phyloP scores from a whole-genome alignment of 768 basidiomycete genomes.

The Suillus tomentosus region DNA sequence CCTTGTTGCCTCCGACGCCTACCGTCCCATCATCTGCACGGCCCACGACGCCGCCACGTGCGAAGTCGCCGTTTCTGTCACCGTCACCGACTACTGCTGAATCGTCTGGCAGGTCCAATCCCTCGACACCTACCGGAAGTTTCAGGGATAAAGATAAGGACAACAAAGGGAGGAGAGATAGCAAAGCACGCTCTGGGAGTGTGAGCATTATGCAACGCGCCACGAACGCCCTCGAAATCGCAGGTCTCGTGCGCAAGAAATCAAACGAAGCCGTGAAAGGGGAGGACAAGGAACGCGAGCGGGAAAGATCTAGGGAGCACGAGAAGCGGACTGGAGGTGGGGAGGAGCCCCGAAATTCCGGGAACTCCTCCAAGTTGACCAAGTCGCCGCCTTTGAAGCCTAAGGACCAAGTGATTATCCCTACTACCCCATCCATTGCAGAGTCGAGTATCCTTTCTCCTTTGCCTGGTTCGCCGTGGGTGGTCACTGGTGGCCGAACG shows the following conservation, averaged over 20 bases:
- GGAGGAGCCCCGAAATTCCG: conserved; percentile 63
- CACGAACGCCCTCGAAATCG: conserved; percentile 86
- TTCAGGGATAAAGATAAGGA: conserved; percentile 56
- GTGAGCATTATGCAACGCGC: conserved; percentile 97
- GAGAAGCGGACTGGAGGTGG: conserved; percentile 45
- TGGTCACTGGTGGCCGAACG: conserved; percentile 52
- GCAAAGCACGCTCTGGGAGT: conserved; percentile 79
- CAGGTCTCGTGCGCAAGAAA: conserved; percentile 82
- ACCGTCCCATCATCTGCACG: conserved; percentile 45
- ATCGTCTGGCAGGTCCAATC: conserved; percentile 57
- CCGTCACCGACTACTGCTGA: conserved; percentile 56
- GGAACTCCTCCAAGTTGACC: conserved; percentile 57
- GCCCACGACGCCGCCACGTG: conserved; percentile 52
- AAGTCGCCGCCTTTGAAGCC: conserved; percentile 70
- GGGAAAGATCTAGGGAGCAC: conserved; percentile 45
- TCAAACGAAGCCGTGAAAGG: conserved; percentile 73
- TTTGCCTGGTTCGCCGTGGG: conserved; percentile 71
- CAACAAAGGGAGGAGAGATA: conserved; percentile 51
- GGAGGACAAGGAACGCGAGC: conserved; percentile 47
- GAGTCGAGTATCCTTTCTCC: conserved; percentile 23
- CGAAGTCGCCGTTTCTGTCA: conserved; percentile 55
- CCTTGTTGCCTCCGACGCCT: conserved; percentile 79
- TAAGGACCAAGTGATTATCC: conserved; percentile 43
- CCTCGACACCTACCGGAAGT: conserved; percentile 68
- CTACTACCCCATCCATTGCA: conserved; percentile 54